These are phyloP conservation scores for Blastomyces parvus DNA, from an alignment of 2,329 filamentous ascomycete genomes.

Conservation along the genomic window DNA sequence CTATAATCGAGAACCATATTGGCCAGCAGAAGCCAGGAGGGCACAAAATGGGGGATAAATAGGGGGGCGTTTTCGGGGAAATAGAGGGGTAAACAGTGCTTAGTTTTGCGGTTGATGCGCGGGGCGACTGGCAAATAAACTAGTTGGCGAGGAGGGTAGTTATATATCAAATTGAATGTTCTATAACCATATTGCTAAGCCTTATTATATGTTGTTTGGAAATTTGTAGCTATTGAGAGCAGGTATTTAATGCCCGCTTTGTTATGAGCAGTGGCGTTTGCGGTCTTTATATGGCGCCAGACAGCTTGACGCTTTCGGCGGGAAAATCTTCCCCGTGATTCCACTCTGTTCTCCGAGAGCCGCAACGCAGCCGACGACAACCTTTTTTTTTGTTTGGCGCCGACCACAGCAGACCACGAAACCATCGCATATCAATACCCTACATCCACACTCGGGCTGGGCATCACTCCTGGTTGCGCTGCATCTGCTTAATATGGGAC, in stretches of 20 bases:
- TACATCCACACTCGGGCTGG: background rate
- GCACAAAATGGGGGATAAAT: background rate
- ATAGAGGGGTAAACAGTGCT: slow-evolving; percentile 8
- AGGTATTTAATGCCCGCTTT: background rate
- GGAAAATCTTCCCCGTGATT: slow-evolving; percentile 8
- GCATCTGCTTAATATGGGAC: slow-evolving; percentile 6
- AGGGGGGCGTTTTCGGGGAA: slow-evolving; percentile 12
- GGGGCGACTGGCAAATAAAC: background rate
- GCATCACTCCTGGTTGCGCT: background rate
- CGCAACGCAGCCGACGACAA: background rate
- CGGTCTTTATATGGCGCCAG: background rate
- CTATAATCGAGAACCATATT: slow-evolving; percentile 54
- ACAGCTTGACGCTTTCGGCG: background rate
- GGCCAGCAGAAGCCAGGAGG: slow-evolving; percentile 1
- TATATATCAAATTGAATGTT: background rate
- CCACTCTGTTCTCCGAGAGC: slow-evolving; percentile 1
- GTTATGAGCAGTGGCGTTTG: background rate
- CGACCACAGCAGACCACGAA: background rate
- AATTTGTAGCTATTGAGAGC: background rate
- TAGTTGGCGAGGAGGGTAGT: background rate
- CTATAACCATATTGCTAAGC: background rate
- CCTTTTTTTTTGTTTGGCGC: background rate
- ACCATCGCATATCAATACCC: background rate
- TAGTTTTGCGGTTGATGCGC: background rate
- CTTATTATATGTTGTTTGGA: background rate